Conservation (phyloP, 148 eudicot species). For the Polygonum aviculare region DNA sequence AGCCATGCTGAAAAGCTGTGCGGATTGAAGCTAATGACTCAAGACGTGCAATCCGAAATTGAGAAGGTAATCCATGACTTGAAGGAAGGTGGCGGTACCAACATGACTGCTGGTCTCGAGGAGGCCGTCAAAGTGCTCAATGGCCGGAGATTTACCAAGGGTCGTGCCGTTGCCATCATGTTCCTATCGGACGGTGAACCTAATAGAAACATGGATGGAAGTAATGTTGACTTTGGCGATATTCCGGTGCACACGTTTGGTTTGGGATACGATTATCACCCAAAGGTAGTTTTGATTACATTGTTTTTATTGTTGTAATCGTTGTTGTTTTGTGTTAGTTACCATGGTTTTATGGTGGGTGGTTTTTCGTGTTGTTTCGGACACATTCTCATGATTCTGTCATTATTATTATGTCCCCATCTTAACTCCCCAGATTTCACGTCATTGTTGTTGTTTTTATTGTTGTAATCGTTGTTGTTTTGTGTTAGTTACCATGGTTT, state of each 20-base stretch:
- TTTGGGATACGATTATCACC: slow-evolving; percentile 5
- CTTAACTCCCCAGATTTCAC: too few species aligned
- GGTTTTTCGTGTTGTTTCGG: too few species aligned
- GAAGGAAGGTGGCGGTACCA: neutral
- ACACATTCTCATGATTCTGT: too few species aligned
- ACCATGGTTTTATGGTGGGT: too few species aligned
- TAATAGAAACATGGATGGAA: neutral
- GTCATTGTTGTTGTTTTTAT: too few species aligned
- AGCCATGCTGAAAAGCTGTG: neutral
- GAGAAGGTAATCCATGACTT: neutral
- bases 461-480: too few species aligned
- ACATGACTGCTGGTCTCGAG: slow-evolving; percentile 12
- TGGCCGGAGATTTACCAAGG: too few species aligned
- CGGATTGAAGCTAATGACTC: slow-evolving; percentile 5
- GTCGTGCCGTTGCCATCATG: slow-evolving; percentile 3
- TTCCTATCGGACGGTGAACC: slow-evolving; percentile 17
- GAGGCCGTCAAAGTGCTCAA: slow-evolving; percentile 10
- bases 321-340: too few species aligned
- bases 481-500: too few species aligned
- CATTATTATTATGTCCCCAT: too few species aligned
- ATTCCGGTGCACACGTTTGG: slow-evolving; percentile 18
- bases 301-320: too few species aligned
- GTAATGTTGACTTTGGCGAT: neutral
- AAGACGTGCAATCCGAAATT: neutral
- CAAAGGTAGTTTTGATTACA: too few species aligned